phyloP scores from a whole-genome alignment of 148 eudicot genomes.

The Chenopodium berlandieri region DNA sequence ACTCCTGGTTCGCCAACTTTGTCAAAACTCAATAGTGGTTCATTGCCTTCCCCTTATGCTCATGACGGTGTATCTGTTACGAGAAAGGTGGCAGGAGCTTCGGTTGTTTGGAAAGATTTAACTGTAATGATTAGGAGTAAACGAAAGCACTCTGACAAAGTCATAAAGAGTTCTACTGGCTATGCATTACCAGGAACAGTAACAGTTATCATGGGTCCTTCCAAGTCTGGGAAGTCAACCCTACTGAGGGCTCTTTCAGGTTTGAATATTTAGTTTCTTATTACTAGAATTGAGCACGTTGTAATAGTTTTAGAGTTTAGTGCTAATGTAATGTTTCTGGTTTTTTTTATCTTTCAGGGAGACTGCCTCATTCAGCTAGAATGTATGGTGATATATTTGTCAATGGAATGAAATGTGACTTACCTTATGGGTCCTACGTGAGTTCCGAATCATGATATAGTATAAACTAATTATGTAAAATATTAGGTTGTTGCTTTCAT shows the following conservation, averaged over 20 bases:
- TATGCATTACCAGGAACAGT: slow-evolving; percentile 93
- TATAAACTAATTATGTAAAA: background rate
- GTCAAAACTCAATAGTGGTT: slow-evolving; percentile 83
- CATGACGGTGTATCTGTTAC: slow-evolving; percentile 55
- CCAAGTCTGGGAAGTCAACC: slow-evolving; percentile 96
- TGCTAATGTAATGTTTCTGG: slow-evolving; percentile 11
- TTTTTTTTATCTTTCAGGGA: slow-evolving; percentile 49
- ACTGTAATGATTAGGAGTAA: slow-evolving; percentile 83
- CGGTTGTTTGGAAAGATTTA: slow-evolving; percentile 87
- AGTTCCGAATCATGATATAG: slow-evolving; percentile 26
- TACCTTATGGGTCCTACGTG: slow-evolving; percentile 94
- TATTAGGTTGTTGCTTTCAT: background rate
- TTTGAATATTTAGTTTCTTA: slow-evolving; percentile 29
- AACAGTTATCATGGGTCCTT: slow-evolving; percentile 99
- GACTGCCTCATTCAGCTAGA: slow-evolving; percentile 76
- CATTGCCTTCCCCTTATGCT: slow-evolving; percentile 76
- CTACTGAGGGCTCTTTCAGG: slow-evolving; percentile 95
- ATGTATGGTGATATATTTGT: slow-evolving; percentile 82
- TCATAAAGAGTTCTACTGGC: slow-evolving; percentile 88
- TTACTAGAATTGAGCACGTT: background rate
- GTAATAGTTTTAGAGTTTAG: slow-evolving; percentile 9
- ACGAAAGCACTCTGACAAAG: slow-evolving; percentile 85
- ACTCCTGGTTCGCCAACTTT: slow-evolving; percentile 79
- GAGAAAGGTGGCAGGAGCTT: slow-evolving; percentile 80
- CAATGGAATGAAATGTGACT: slow-evolving; percentile 67